phyloP scores from a whole-genome alignment of 2,329 filamentous ascomycete genomes.

The Colletotrichum limetticola region DNA sequence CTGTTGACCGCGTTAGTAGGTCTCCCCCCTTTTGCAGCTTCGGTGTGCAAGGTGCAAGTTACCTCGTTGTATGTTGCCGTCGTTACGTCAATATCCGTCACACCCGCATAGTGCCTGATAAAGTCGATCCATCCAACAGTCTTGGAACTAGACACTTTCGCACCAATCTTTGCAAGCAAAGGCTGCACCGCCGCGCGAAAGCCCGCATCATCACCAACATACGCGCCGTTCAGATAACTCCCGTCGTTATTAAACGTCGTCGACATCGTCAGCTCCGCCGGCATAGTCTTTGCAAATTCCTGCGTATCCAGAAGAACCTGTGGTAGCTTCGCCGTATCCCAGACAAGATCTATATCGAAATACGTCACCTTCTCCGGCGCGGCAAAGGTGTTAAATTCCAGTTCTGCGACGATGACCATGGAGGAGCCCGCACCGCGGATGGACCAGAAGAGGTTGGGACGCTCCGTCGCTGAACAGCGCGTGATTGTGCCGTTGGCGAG shows the following conservation, averaged over 20 bases:
- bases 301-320: constrained; percentile 13
- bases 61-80: constrained; percentile 18
- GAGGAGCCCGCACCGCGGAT: constrained; percentile 53
- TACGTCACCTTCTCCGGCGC: constrained; percentile 45
- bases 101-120: constrained; percentile 11
- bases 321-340: neutral
- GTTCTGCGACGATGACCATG: constrained; percentile 52
- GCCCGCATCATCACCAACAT: neutral
- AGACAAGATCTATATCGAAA: constrained; percentile 35
- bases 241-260: constrained; percentile 24
- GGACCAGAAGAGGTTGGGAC: constrained; percentile 55
- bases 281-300: neutral
- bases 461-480: constrained; percentile 44
- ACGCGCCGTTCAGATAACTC: constrained; percentile 18
- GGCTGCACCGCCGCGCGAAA: constrained; percentile 8
- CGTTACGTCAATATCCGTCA: constrained; percentile 12
- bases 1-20: constrained; percentile 23
- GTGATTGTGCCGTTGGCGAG: constrained; percentile 48
- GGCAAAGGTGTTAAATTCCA: constrained; percentile 51
- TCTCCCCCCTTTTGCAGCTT: neutral
- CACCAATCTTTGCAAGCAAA: constrained; percentile 6
- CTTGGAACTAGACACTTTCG: constrained; percentile 14
- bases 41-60: neutral
- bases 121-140: constrained; percentile 26
- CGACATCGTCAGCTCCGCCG: constrained; percentile 43